A percentile compares a stretch with the other conserved stretches of the same genome.
Evolutionary conservation across 345 rosid genomes (phyloP).

Genomic region (Dipteronia dyeriana): DNA sequence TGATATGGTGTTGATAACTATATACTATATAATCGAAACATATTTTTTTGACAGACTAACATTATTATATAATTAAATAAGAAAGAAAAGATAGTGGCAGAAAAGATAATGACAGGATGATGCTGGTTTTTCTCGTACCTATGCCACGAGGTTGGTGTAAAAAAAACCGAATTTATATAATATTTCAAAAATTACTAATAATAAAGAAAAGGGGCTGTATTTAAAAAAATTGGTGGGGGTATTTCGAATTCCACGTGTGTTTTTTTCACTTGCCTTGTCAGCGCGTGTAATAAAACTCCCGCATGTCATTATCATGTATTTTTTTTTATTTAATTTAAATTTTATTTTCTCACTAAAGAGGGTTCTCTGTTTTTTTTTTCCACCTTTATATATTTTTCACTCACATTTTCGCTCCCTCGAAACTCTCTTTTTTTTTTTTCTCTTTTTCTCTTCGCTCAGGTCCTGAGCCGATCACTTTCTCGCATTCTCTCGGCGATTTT

Average conservation of each 20-base stretch:
- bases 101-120: no score
- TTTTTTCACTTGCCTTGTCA: not conserved
- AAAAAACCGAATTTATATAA: no score
- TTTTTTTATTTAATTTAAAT: slow-evolving; percentile 4
- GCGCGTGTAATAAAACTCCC: not conserved
- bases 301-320: not conserved
- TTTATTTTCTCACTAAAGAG: not conserved
- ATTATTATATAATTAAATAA: no score
- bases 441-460: not conserved
- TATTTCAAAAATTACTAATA: no score
- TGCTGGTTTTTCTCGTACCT: no score
- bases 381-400: slow-evolving; percentile 20
- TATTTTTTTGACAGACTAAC: no score
- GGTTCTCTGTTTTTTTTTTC: slow-evolving; percentile 13
- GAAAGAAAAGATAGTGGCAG: no score
- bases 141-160: no score
- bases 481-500: slow-evolving; percentile 46
- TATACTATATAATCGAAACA: no score
- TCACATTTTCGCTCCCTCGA: slow-evolving; percentile 23
- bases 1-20: no score
- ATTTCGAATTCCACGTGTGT: not conserved
- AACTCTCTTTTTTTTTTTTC: slow-evolving; percentile 10
- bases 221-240: not conserved
- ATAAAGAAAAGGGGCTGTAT: not conserved
- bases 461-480: slow-evolving; percentile 50